phyloP scores from a whole-genome alignment of 192 early-diverging fungal genomes.

The Coemansia sp. region DNA sequence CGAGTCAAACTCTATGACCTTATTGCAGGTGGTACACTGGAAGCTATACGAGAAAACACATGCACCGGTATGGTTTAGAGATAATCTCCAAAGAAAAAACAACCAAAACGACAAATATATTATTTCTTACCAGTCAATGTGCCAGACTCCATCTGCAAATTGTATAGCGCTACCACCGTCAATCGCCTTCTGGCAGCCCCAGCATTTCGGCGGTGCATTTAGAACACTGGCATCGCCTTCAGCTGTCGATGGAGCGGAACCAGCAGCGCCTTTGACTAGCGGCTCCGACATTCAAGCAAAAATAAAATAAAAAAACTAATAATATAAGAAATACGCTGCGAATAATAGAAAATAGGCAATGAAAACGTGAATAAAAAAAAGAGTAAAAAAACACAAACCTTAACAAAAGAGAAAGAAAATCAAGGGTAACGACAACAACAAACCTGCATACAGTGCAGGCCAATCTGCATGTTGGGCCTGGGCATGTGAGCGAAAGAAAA shows the following conservation, averaged over 20 bases:
- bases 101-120: not conserved
- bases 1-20: conserved; percentile 70
- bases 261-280: conserved; percentile 11
- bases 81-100: not conserved
- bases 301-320: not conserved
- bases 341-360: not conserved
- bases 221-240: conserved; percentile 15
- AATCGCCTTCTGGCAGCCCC: conserved; percentile 65
- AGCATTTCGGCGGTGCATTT: conserved; percentile 54
- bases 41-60: conserved; percentile 52
- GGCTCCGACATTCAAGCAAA: conserved; percentile 8
- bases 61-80: not conserved
- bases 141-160: conserved; percentile 79
- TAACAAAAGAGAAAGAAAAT: not conserved
- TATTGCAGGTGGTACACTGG: conserved; percentile 71
- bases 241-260: not conserved
- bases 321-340: not conserved
- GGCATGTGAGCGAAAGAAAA: too few species aligned
- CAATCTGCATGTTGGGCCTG: not conserved
- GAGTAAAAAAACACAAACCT: not conserved
- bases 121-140: conserved; percentile 70
- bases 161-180: conserved; percentile 75
- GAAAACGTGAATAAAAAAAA: conserved; percentile 1
- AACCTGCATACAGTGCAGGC: not conserved
- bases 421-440: not conserved